Evolutionary conservation across 2,329 filamentous ascomycete genomes (phyloP).

Genomic region (Arthrobotrys pseudoclavata): DNA sequence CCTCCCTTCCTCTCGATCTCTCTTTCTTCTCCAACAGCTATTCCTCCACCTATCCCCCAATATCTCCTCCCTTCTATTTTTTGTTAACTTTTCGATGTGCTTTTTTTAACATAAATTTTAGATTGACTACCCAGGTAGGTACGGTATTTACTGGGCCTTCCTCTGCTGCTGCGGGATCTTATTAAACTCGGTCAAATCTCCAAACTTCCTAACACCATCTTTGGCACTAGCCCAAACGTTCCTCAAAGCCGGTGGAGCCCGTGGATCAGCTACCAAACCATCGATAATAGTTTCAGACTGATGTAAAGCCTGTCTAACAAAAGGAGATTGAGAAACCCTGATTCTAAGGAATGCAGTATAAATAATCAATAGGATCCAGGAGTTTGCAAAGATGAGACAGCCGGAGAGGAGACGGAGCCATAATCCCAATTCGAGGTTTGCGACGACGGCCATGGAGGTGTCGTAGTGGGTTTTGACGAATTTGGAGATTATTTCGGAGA

Average conservation of each 20-base stretch:
- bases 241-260: constrained; percentile 62
- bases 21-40: not conserved
- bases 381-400: constrained; percentile 88
- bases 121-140: not conserved
- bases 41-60: not conserved
- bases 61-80: not conserved
- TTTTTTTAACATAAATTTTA: not conserved
- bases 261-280: constrained; percentile 62
- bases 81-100: not conserved
- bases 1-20: not conserved
- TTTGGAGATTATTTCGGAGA: constrained; percentile 85
- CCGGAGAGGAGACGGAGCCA: constrained; percentile 86
- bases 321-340: constrained; percentile 88
- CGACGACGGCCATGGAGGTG: constrained; percentile 91
- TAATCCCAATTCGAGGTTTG: constrained; percentile 86
- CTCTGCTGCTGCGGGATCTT: constrained; percentile 26
- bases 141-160: constrained; percentile 45
- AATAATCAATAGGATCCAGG: constrained; percentile 85
- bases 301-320: constrained; percentile 71
- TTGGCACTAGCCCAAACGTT: constrained; percentile 62
- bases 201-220: constrained; percentile 62
- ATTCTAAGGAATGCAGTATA: constrained; percentile 95
- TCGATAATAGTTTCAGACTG: constrained; percentile 62
- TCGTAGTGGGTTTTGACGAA: constrained; percentile 99
- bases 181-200: constrained; percentile 40